Evolutionary conservation across 1,284 basidiomycete species (phyloP), one percentile per base, ranked within the genome.

Genomic region (Pisolithus thermaeus): DNA sequence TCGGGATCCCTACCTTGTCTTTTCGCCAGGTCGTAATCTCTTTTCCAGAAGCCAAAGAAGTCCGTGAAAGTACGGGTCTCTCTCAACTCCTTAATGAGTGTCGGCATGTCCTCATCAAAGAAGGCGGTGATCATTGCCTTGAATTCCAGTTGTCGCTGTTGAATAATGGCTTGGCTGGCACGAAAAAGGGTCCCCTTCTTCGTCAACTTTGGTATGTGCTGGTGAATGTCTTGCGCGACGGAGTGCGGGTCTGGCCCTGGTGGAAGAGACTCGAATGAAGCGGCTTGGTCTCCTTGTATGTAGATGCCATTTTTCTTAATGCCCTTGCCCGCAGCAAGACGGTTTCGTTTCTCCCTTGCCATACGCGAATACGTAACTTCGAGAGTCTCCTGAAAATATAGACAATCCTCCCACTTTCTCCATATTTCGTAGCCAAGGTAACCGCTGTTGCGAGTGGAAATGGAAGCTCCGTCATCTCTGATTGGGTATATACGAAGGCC

Each of bases 261-360:
- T 12, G 88, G 88, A 16, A 90, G 73, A 1, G 87, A 89, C 50
- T 90, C 88, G 73, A 83, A 90, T 11, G 88, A 90, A 2, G 88
- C 81, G 2, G 88, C 88, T 49, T 75, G 73, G 58, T 88, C 83
- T 25, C 72, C 68, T 44, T 83, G 79, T 48, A 80, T 72, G 63
- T 88, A 90, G 28, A 88, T 65, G 0, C 82, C 84, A 52, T 86
- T 77, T 61, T 83, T 83, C 74, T 84, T 86, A 50, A 88, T 75
- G 14, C 87, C 87, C 59, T 87, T 89, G 1, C 86, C 87, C 20
- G 79, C 77, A 4, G 71, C 66, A 7, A 89, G 75, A 42, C 84
- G 78, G 25, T 70, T 71, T 9, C 80, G 80, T 66, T 87, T 88
- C 57, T 78, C 74, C 27, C 80, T 73, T 7, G 88, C 80, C 59